phyloP scores from a whole-genome alignment of 257 asterid species.

The Solanum dulcamara region DNA sequence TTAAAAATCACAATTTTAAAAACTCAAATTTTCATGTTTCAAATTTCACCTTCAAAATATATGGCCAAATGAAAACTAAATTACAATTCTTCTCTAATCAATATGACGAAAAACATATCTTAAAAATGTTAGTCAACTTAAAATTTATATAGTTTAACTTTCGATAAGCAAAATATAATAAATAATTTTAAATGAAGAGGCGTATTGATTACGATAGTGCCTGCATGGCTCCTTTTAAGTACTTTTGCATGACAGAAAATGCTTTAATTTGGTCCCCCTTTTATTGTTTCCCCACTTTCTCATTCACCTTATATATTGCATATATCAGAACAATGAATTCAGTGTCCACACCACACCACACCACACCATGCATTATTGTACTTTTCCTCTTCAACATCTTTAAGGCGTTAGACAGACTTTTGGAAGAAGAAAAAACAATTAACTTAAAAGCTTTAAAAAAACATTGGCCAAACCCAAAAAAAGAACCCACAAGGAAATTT shows the following conservation, averaged over 20 bases:
- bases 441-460: not conserved
- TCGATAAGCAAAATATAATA: not conserved
- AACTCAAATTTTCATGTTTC: not conserved
- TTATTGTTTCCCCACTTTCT: not conserved
- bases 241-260: not conserved
- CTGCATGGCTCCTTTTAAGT: not conserved
- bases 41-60: not conserved
- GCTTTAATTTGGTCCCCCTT: slow-evolving; percentile 7
- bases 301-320: not conserved
- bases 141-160: not conserved
- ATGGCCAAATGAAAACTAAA: not conserved
- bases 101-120: too few relatives aligned
- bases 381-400: not conserved
- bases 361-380: not conserved
- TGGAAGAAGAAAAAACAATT: not conserved
- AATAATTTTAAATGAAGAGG: not conserved
- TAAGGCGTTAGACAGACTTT: not conserved
- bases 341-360: not conserved
- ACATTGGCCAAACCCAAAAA: not conserved
- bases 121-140: not conserved
- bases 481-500: not conserved
- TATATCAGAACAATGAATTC: slow-evolving; percentile 2
- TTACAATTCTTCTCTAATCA: not conserved
- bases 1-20: too few relatives aligned
- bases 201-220: not conserved